Evolutionary conservation across 257 asterid genomes (phyloP), one percentile per base, ranked within the genome.

Genomic region (Knoxia roxburghii): DNA sequence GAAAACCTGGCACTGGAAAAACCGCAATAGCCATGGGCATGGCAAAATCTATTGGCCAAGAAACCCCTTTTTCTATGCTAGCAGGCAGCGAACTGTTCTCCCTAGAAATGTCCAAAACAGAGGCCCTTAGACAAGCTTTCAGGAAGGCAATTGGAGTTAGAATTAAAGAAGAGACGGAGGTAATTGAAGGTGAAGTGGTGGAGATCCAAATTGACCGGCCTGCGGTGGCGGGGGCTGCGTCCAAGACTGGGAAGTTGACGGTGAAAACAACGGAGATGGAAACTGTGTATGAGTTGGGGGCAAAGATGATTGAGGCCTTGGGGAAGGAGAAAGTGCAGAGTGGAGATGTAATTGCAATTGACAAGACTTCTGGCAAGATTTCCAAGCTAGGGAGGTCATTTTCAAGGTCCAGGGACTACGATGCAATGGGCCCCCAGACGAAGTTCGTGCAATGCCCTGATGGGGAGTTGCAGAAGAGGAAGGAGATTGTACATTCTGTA

Each of bases 401-500:
- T 43, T 82, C 96, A 8, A 72, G 98, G 86, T 86, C 96, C 1
- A 61, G 93, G 80, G 97, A 92, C 52, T 92, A 92, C n/a, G 96
- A 89, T 76, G 97, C 98, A 5, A 80, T 87, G 95, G 97, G 97
- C 51, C 89, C 98, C 0, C 97, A 87, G 68, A 89, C 97, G 0
- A 92, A 89, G 84, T 92, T 92, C 50, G 97, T 92, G 77, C 95
- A 92, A 78, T 92, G 97, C 76, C 98, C 97, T 0, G 97, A 89
- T 54, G 97, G 97, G n/a, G 98, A 92, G 82, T 71, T 92, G 82
- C 97, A 92, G 86, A 92, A 89, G 89, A 73, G 98, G 82, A 92
- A 89, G 83, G 98, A 92, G 76, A 87, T 92, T 52, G 94, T 92
- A 79, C 98, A 92, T 82, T 92, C 96, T 10, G 95, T 89, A 12